These are phyloP conservation scores for Bertia moriformis DNA, from an alignment of 2,329 filamentous ascomycete species.

Conservation along the genomic window DNA sequence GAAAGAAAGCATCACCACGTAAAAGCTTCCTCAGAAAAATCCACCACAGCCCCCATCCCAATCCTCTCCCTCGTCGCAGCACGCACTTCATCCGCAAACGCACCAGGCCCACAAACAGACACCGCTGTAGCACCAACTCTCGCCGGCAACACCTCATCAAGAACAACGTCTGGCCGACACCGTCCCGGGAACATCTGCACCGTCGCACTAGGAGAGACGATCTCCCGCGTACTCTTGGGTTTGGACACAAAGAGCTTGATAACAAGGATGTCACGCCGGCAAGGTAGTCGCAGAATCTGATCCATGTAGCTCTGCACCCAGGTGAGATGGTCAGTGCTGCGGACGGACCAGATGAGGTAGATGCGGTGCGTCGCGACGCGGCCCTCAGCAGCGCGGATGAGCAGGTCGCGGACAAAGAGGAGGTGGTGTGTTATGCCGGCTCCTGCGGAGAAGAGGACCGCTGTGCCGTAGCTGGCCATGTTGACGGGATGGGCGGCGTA, in stretches of 20 bases:
- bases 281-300: conserved; percentile 41
- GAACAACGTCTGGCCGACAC: conserved; percentile 34
- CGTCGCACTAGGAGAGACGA: conserved; percentile 36
- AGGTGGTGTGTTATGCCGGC: conserved; percentile 55
- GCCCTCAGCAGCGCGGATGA: conserved; percentile 31
- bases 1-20: conserved; percentile 34
- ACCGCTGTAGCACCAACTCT: conserved; percentile 43
- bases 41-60: conserved; percentile 33
- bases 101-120: conserved; percentile 47
- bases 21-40: conserved; percentile 53
- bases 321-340: conserved; percentile 40
- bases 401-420: conserved; percentile 41
- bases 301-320: conserved; percentile 50
- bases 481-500: conserved; percentile 45
- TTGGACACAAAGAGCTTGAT: conserved; percentile 51
- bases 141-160: conserved; percentile 38
- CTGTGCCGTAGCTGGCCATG: conserved; percentile 41
- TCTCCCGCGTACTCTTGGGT: conserved; percentile 35
- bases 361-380: conserved; percentile 42
- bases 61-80: conserved; percentile 31
- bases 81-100: conserved; percentile 46
- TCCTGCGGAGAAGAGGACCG: conserved; percentile 51
- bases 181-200: conserved; percentile 48
- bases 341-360: conserved; percentile 48
- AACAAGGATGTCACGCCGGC: conserved; percentile 39